Evolutionary conservation across 2,329 filamentous ascomycete species (phyloP).

Genomic region (Bertia moriformis): DNA sequence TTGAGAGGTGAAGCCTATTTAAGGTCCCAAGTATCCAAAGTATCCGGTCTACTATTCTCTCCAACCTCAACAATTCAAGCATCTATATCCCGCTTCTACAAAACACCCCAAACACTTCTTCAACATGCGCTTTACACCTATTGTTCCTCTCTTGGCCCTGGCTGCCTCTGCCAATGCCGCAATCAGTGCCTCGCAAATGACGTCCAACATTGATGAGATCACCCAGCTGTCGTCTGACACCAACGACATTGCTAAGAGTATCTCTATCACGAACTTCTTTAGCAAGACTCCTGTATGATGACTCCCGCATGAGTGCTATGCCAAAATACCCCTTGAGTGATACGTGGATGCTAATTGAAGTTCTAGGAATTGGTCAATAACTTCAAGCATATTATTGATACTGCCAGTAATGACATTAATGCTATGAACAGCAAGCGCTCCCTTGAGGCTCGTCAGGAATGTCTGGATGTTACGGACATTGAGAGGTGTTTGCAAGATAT

Average conservation of each 20-base stretch:
- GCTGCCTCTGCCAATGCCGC: background rate
- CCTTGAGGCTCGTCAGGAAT: background rate
- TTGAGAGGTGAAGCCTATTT: too few relatives aligned
- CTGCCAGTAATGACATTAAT: background rate
- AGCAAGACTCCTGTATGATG: background rate
- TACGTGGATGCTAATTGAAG: background rate
- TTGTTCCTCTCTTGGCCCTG: background rate
- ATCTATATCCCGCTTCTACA: background rate
- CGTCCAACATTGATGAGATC: background rate
- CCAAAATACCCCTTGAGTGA: background rate
- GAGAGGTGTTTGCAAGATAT: background rate
- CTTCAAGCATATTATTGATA: background rate
- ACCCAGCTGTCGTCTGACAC: background rate
- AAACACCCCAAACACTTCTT: background rate
- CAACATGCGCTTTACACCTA: background rate
- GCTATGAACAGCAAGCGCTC: background rate
- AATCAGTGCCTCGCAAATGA: background rate
- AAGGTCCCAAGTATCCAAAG: too few relatives aligned
- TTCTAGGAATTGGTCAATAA: background rate
- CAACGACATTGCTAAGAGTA: background rate
- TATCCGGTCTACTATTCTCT: too few relatives aligned
- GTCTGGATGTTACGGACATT: background rate
- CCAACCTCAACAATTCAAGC: too few relatives aligned
- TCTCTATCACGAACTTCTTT: background rate
- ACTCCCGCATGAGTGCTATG: too few relatives aligned